Evolutionary conservation across 2,329 filamentous ascomycete species (phyloP), one percentile per base, ranked within the genome.

Genomic region (Colletotrichum chlorophyti): DNA sequence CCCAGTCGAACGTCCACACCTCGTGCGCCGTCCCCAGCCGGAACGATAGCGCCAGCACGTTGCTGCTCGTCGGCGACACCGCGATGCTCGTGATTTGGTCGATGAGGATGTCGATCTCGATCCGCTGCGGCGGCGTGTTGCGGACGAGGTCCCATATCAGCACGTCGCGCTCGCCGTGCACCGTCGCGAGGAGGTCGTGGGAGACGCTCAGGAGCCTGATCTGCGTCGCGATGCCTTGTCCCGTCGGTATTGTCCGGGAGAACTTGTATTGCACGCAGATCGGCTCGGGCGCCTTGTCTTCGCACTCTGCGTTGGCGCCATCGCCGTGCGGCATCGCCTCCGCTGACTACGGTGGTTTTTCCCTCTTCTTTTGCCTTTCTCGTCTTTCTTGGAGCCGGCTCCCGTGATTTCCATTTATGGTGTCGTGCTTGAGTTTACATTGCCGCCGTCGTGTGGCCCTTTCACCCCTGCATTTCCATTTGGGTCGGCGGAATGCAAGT

Each of bases 21-120:
- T 55, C 51, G 24, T 43, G 32, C 17, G 12, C 11, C n/a, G 31
- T n/a, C 15, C 38, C 45, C 12, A 32, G 11, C 14, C 8, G 8
- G 21, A 50, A 46, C 1, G 38, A 17, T 9, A 57, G 31, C 26
- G 57, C 57, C 24, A 60, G 9, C 5, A 60, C 15, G 3, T 17
- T 8, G 14, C 14, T 50, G 6, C 21, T 31, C 1, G 38, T 14
- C 6, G 57, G 43, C 15, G 51, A 59, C 15, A 59, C 40, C 3
- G 51, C 51, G 24, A 50, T 57, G 38, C 51, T 45, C 7, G 57
- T 57, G 19, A 57, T 38, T n/a, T 47, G 21, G 32, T 60, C 57
- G 21, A 57, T 43, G 5, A 32, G 21, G 4, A 57, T n/a, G 19
- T 45, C 51, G 19, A 50, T 15, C 3, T 45, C 45, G 5, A 60